Evolutionary conservation across 2,329 filamentous ascomycete genomes (phyloP).

Genomic region (Colletotrichum musae): DNA sequence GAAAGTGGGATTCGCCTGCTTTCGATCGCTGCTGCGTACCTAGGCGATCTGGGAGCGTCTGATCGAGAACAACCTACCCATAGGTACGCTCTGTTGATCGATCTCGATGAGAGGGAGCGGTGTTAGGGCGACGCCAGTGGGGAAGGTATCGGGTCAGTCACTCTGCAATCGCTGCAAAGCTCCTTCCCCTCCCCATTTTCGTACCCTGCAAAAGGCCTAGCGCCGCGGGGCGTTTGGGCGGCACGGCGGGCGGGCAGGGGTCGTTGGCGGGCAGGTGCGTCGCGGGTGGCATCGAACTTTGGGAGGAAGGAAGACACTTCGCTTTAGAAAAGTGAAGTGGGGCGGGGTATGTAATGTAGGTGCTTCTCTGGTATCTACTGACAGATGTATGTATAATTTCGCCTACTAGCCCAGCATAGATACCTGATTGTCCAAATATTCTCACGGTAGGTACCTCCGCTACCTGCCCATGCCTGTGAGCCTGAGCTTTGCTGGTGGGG

Average conservation of each 20-base stretch:
- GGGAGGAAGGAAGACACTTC: background rate
- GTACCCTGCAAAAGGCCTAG: slow-evolving; percentile 23
- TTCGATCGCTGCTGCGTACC: slow-evolving; percentile 39
- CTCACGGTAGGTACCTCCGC: too few species aligned
- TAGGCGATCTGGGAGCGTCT: slow-evolving; percentile 40
- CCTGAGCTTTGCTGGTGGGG: slow-evolving; percentile 13
- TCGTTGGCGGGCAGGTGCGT: background rate
- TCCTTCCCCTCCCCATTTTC: slow-evolving; percentile 19
- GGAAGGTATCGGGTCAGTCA: slow-evolving; percentile 24
- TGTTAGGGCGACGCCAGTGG: slow-evolving; percentile 15
- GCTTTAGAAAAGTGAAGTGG: background rate
- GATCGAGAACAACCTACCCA: slow-evolving; percentile 35
- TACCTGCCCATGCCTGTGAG: too few species aligned
- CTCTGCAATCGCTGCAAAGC: slow-evolving; percentile 22
- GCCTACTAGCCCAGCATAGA: too few species aligned
- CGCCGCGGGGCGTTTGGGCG: background rate
- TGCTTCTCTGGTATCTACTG: too few species aligned
- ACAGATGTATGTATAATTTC: too few species aligned
- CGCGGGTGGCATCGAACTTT: background rate
- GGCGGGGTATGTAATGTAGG: background rate
- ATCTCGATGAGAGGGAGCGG: slow-evolving; percentile 42
- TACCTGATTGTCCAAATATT: too few species aligned
- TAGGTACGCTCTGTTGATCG: slow-evolving; percentile 42
- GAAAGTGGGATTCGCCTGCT: slow-evolving; percentile 37
- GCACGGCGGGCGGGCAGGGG: slow-evolving; percentile 9